Evolutionary conservation across 176 grass and related monocot genomes (phyloP).

Genomic region (Zizania latifolia): DNA sequence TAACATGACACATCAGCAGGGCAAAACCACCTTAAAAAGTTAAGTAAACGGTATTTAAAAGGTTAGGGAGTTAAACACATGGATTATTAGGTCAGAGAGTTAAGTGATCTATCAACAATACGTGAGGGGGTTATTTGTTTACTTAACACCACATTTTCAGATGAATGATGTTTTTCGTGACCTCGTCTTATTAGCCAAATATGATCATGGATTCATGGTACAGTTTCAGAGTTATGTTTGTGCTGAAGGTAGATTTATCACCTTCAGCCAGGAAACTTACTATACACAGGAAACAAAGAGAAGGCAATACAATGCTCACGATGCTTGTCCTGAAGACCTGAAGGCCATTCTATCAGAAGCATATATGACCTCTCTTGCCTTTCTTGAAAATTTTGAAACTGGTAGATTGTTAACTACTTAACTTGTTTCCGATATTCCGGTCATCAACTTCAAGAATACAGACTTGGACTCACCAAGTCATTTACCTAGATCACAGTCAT

Average conservation of each 20-base stretch:
- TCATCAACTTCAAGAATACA: not conserved
- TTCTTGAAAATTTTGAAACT: not conserved
- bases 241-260: not conserved
- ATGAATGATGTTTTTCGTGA: not conserved
- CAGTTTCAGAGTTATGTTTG: not conserved
- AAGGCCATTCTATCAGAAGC: not conserved
- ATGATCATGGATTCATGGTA: not conserved
- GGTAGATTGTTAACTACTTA: not conserved
- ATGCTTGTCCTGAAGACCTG: not conserved
- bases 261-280: not conserved
- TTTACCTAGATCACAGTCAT: not conserved
- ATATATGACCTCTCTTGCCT: not conserved
- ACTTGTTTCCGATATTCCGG: not conserved
- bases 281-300: conserved; percentile 5
- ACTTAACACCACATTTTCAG: not conserved
- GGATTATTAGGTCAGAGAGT: too few species aligned
- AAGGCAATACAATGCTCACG: not conserved
- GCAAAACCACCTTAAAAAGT: too few species aligned
- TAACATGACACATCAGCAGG: too few species aligned
- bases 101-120: too few species aligned
- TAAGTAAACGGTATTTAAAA: too few species aligned
- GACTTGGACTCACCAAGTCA: not conserved
- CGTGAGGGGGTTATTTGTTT: too few species aligned
- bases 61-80: too few species aligned
- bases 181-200: not conserved